Evolutionary conservation across 192 early-diverging fungal species (phyloP).

Genomic region (Coemansia sp.): DNA sequence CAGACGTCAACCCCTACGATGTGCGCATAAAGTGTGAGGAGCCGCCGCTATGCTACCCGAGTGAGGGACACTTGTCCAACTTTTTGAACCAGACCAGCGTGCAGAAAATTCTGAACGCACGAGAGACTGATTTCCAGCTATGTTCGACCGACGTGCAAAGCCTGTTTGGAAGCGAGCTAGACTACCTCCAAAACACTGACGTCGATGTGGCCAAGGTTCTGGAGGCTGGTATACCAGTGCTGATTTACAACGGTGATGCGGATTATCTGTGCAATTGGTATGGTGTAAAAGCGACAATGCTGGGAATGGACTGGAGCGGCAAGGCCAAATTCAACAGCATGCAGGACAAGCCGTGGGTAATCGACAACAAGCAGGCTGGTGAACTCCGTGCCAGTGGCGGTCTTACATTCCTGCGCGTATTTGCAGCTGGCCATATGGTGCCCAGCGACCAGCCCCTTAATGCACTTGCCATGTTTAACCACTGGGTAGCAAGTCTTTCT

Average conservation of each 20-base stretch:
- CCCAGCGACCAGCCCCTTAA: slow-evolving; percentile 85
- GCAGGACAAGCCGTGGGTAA: slow-evolving; percentile 72
- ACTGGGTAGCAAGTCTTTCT: slow-evolving; percentile 75
- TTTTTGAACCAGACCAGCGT: slow-evolving; percentile 73
- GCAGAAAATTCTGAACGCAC: slow-evolving; percentile 65
- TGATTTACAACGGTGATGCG: slow-evolving; percentile 89
- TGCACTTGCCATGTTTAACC: slow-evolving; percentile 77
- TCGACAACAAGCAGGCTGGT: slow-evolving; percentile 52
- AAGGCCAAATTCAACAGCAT: slow-evolving; percentile 65
- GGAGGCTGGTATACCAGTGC: slow-evolving; percentile 65
- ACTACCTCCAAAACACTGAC: background rate
- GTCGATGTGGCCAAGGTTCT: background rate
- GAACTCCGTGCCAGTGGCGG: slow-evolving; percentile 62
- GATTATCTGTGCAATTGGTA: slow-evolving; percentile 89
- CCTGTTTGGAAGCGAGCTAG: background rate
- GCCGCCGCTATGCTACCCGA: slow-evolving; percentile 72
- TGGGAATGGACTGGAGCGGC: slow-evolving; percentile 81
- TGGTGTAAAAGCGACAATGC: slow-evolving; percentile 78
- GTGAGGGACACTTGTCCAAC: slow-evolving; percentile 61
- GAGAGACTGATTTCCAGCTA: slow-evolving; percentile 57
- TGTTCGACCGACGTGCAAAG: slow-evolving; percentile 72
- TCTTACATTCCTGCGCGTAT: slow-evolving; percentile 81
- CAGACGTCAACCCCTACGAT: slow-evolving; percentile 85
- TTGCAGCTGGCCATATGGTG: slow-evolving; percentile 83
- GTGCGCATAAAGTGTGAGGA: slow-evolving; percentile 76